Evolutionary conservation across 2,329 filamentous ascomycete species (phyloP).

Genomic region (Microthyrium microscopicum): DNA sequence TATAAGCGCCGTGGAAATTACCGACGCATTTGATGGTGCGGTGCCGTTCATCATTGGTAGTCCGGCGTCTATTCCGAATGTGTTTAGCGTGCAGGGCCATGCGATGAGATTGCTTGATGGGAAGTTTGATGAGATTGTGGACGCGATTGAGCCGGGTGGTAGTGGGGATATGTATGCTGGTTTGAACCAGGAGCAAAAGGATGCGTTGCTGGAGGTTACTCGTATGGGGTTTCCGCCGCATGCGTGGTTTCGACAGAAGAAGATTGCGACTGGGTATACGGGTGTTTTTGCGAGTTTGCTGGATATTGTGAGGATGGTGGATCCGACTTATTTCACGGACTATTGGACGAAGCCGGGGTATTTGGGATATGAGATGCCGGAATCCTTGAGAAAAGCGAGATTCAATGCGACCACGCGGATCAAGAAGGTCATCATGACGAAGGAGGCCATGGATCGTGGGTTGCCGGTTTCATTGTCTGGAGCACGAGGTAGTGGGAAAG

Average conservation of each 20-base stretch:
- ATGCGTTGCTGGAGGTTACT: constrained; percentile 1
- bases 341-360: constrained; percentile 8
- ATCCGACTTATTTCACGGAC: constrained; percentile 7
- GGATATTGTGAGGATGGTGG: not conserved
- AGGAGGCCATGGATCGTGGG: not conserved
- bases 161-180: constrained; percentile 3
- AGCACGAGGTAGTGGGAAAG: not conserved
- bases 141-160: constrained; percentile 6
- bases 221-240: constrained; percentile 1
- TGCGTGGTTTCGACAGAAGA: constrained; percentile 3
- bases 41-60: constrained; percentile 7
- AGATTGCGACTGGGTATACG: constrained; percentile 1
- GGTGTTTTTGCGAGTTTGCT: constrained; percentile 3
- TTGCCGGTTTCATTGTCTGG: constrained; percentile 1
- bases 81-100: constrained; percentile 4
- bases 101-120: constrained; percentile 2
- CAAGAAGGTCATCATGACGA: not conserved
- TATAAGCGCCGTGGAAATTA: constrained; percentile 6
- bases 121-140: constrained; percentile 5
- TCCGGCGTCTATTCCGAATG: constrained; percentile 1
- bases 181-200: constrained; percentile 3
- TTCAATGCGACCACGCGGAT: constrained; percentile 6
- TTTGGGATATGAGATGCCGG: constrained; percentile 5
- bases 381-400: constrained; percentile 2
- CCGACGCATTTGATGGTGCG: constrained; percentile 6